Conservation (phyloP, 148 eudicot genomes). For the Silene latifolia region DNA sequence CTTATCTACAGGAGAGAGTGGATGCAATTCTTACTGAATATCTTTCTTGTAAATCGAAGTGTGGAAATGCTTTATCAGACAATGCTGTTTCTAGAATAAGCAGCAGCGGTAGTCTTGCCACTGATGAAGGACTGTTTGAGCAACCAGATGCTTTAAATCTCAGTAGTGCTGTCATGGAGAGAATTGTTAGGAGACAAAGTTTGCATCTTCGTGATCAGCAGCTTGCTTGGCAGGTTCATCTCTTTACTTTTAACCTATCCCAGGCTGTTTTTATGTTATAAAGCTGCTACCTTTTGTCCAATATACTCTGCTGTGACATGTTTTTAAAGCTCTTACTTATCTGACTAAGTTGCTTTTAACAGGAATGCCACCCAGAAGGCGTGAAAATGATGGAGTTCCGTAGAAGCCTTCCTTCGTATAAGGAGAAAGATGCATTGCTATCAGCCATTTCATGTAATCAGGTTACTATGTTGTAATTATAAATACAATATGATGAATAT, state of each 20-base stretch:
- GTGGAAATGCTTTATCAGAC: constrained; percentile 35
- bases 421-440: constrained; percentile 75
- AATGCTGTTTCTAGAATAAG: constrained; percentile 60
- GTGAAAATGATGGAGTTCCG: constrained; percentile 76
- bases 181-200: constrained; percentile 51
- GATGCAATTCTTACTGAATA: constrained; percentile 56
- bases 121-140: constrained; percentile 91
- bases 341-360: constrained; percentile 14
- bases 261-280: neutral
- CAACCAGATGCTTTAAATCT: constrained; percentile 65
- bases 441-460: constrained; percentile 66
- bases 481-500: constrained; percentile 5
- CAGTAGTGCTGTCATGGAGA: constrained; percentile 58
- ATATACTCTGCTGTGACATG: neutral
- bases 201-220: constrained; percentile 71
- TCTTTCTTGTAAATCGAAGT: constrained; percentile 54
- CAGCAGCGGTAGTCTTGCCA: constrained; percentile 70
- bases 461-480: constrained; percentile 35
- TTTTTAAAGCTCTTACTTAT: neutral
- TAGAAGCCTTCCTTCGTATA: constrained; percentile 80
- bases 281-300: neutral
- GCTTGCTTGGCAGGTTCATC: constrained; percentile 82
- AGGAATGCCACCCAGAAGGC: constrained; percentile 77
- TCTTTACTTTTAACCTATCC: neutral
- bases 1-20: constrained; percentile 65